Base-by-base conservation (phyloP, 257 asterid species). In the Ilex aquifolium region DNA sequence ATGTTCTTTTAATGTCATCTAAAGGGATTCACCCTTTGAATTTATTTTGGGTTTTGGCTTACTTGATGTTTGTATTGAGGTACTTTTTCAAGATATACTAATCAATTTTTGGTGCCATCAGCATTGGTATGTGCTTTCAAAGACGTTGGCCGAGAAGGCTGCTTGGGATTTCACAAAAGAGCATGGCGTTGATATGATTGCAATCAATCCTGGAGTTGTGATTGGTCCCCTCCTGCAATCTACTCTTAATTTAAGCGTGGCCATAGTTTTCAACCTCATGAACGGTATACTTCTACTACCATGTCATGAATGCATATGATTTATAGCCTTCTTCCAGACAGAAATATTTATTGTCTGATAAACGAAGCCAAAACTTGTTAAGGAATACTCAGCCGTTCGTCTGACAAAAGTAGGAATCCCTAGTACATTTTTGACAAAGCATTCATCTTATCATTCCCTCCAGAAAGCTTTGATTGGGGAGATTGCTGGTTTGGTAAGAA, bases 61-160 rank as follows among this genome's bases (percentile, higher is more conserved):
- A 0, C 27, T 31, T 15, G 17, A 49, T 58, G 27, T 39, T 31
- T 12, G n/a, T 15, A 39, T 11, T 27, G 8, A 48, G 40, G 36
- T 39, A 7, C 7, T 61, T 61, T 13, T 68, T 51, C 13, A 58
- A 21, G 27, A 7, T 32, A 32, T 46, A 15, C 27, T 4, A 44
- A 32, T 15, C 15, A 15, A 32, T 27, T 54, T 17, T 48, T 57
- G 56, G 14, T 57, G 16, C 31, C 52, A 27, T 21, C 67, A 84
- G 88, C 52, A 68, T 5, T 84, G 82, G 80, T 74, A 84, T 75
- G 58, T 65, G 13, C 79, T 80, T 40, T 74, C 91, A 7, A 88
- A 88, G 48, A 76, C 84, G 2, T 76, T 88, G 76, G 95, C 95
- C 10, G 91, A 88, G 82, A 72, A 65, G 53, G 93, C 81, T 55